Evolutionary conservation across 164 flowering plant species (phyloP).

Genomic region (Saururus chinensis): DNA sequence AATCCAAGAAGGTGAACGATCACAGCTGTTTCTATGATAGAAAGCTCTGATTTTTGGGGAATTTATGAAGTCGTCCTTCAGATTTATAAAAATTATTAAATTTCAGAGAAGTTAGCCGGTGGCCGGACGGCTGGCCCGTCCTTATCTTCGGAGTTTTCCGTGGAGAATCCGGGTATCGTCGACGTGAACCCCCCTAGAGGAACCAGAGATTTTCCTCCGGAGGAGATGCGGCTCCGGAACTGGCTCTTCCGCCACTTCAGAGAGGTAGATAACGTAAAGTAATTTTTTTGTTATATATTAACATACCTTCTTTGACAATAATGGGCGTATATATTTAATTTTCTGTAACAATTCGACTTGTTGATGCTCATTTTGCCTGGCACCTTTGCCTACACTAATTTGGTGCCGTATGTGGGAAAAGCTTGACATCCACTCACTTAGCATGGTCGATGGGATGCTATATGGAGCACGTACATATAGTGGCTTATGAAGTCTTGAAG

Average conservation of each 20-base stretch:
- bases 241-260: constrained; percentile 83
- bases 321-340: too few species aligned
- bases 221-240: constrained; percentile 88
- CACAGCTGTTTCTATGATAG: neutral
- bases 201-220: constrained; percentile 92
- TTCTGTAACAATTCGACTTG: too few species aligned
- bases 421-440: too few species aligned
- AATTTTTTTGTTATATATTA: neutral
- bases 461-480: too few species aligned
- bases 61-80: neutral
- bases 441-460: too few species aligned
- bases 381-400: too few species aligned
- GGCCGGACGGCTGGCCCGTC: neutral
- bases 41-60: neutral
- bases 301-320: too few species aligned
- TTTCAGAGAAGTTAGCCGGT: neutral
- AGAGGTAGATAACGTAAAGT: constrained; percentile 32
- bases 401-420: too few species aligned
- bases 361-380: too few species aligned
- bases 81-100: too few species aligned
- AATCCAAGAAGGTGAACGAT: neutral
- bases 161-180: constrained; percentile 14
- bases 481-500: too few species aligned
- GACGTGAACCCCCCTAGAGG: constrained; percentile 96
- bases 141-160: neutral